Evolutionary conservation across 2,329 filamentous ascomycete genomes (phyloP).

Genomic region (Apiospora hydei): DNA sequence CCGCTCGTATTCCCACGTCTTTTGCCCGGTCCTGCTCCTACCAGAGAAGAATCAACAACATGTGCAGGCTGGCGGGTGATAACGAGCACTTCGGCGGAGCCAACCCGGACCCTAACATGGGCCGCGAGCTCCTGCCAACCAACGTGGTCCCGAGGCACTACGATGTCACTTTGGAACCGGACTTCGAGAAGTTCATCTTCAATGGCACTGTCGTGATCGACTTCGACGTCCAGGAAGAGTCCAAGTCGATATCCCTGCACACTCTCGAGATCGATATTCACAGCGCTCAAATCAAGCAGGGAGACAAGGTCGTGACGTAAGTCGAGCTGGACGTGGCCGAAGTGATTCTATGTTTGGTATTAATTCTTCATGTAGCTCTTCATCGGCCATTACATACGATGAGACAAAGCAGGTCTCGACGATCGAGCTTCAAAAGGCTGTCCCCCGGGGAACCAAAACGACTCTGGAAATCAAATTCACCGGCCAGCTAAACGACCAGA

Average conservation of each 20-base stretch:
- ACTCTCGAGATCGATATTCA: slow-evolving; percentile 86
- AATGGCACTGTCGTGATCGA: slow-evolving; percentile 86
- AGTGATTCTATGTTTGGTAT: slow-evolving; percentile 28
- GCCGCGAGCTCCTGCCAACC: slow-evolving; percentile 84
- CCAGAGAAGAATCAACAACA: slow-evolving; percentile 64
- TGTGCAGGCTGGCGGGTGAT: slow-evolving; percentile 71
- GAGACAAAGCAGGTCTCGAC: slow-evolving; percentile 82
- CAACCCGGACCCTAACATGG: slow-evolving; percentile 61
- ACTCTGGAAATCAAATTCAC: slow-evolving; percentile 80
- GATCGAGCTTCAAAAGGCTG: slow-evolving; percentile 76
- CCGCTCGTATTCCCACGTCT: slow-evolving; percentile 23
- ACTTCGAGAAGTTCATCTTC: slow-evolving; percentile 88
- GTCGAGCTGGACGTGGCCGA: slow-evolving; percentile 28
- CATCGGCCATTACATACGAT: slow-evolving; percentile 75
- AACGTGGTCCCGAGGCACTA: slow-evolving; percentile 95
- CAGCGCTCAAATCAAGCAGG: slow-evolving; percentile 71
- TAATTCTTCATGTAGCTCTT: slow-evolving; percentile 58
- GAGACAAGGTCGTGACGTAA: slow-evolving; percentile 60
- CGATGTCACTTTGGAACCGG: slow-evolving; percentile 87
- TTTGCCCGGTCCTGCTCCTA: slow-evolving; percentile 70
- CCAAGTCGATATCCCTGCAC: slow-evolving; percentile 86
- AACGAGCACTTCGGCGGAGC: slow-evolving; percentile 61
- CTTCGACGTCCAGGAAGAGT: slow-evolving; percentile 83
- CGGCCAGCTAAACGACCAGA: slow-evolving; percentile 85
- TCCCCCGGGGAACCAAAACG: slow-evolving; percentile 79